Conservation (phyloP, 1,139 yeast species). For the Taphrina populina region DNA sequence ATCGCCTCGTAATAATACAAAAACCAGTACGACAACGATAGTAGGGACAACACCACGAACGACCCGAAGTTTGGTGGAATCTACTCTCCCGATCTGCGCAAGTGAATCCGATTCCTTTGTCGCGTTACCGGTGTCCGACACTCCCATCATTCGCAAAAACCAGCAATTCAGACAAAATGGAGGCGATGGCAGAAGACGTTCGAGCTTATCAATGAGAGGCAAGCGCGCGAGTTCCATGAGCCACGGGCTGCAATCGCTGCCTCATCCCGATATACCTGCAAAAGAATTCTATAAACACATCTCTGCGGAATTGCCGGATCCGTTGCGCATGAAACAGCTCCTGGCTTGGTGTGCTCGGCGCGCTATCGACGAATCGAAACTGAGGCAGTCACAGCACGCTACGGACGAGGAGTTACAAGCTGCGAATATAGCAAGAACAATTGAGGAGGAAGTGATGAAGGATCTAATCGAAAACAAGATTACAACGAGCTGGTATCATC, state of each 20-base stretch:
- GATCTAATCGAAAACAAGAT: conserved; percentile 62
- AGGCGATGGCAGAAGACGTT: conserved; percentile 42
- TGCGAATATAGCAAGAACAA: conserved; percentile 54
- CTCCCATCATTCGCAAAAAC: conserved; percentile 49
- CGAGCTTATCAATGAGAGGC: conserved; percentile 53
- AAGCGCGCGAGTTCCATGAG: conserved; percentile 73
- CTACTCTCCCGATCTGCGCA: neutral
- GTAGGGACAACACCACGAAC: conserved; percentile 15
- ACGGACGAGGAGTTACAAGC: conserved; percentile 22
- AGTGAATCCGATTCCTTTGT: conserved; percentile 38
- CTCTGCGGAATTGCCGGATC: conserved; percentile 64
- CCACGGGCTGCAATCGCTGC: conserved; percentile 66
- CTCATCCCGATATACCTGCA: conserved; percentile 62
- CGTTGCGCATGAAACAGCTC: conserved; percentile 69
- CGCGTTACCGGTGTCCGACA: conserved; percentile 48
- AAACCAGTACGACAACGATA: neutral
- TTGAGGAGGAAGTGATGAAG: conserved; percentile 62
- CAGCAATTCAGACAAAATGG: conserved; percentile 44
- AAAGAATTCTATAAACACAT: conserved; percentile 62
- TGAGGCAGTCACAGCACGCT: conserved; percentile 35
- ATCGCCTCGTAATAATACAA: conserved; percentile 27
- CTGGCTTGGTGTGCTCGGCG: conserved; percentile 68
- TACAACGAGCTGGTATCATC: conserved; percentile 66
- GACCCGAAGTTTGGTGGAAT: conserved; percentile 7
- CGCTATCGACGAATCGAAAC: conserved; percentile 47